Evolutionary conservation across 2,329 filamentous ascomycete species (phyloP).

Genomic region (Botryotinia convoluta): DNA sequence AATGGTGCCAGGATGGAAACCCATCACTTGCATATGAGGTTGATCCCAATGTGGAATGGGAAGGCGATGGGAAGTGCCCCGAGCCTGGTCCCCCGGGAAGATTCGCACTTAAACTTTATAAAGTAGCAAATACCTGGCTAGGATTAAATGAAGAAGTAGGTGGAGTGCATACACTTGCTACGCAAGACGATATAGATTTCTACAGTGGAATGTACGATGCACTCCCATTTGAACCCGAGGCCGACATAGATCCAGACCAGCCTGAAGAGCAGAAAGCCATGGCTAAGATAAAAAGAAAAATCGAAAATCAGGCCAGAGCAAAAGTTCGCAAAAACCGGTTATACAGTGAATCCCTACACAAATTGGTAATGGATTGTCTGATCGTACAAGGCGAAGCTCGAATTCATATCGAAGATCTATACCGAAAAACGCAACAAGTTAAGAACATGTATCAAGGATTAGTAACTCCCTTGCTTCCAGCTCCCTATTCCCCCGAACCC

Average conservation of each 20-base stretch:
- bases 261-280: background rate
- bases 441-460: background rate
- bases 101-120: background rate
- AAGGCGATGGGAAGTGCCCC: fast-evolving
- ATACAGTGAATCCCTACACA: background rate
- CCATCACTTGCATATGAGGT: fast-evolving
- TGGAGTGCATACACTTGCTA: conserved; percentile 9
- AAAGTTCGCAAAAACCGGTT: background rate
- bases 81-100: background rate
- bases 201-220: background rate
- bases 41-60: background rate
- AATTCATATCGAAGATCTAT: background rate
- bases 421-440: background rate
- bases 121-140: background rate
- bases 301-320: background rate
- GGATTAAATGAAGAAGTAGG: background rate
- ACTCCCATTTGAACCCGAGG: background rate
- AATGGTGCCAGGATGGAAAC: background rate
- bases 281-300: background rate
- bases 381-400: conserved; percentile 5
- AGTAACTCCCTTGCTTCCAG: no score
- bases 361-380: conserved; percentile 11
- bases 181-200: conserved; percentile 2
- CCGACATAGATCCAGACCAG: background rate
- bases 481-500: background rate